Evolutionary conservation across 164 flowering plant species (phyloP), one percentile per base, ranked within the genome.

Genomic region (Liriodendron chinense): DNA sequence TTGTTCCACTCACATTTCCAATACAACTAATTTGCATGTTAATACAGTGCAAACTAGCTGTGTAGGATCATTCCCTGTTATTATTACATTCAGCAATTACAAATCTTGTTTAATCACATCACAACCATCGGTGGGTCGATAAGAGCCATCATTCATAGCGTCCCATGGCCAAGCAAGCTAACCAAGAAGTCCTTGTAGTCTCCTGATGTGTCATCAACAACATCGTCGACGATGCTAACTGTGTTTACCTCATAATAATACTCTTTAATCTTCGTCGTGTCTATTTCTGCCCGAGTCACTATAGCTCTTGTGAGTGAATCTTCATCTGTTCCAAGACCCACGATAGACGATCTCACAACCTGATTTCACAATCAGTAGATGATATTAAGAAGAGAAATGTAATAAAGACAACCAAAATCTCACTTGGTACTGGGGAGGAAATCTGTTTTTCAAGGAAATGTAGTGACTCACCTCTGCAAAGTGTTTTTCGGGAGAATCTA

Each of bases 281-380:
- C 90, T 7, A 87, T 76, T 71, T 91, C 95, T 69, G 96, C 94
- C 72, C 98, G 87, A 74, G 85, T 74, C 8, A 91, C 87, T 67
- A 93, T 87, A 8, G 87, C 96, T 83, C 96, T 86, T 3, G 86
- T 86, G 28, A 91, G 82, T 47, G 93, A 81, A 78, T 85, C 92
- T 80, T 93, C 96, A 74, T 93, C 93, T 49, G 93, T 89, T 24
- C 95, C 95, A 28, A 89, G 70, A 53, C 95, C 95, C 56, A 75
- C 65, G 8, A 89, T 74, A 26, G 94, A 83, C 28, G 78, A 78
- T 72, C 83, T 83, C n/a, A 91, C 76, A 69, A 90, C 95, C 95
- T 91, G 43, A 34, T 34, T 34, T 34, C 5, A 7, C 43, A 34
- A 34, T 34, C 22, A n/a, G 28, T 53, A 28, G 24, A 47, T 3